Evolutionary conservation across 1,284 basidiomycete genomes (phyloP).

Genomic region (Austroboletus novae-zelandiae): DNA sequence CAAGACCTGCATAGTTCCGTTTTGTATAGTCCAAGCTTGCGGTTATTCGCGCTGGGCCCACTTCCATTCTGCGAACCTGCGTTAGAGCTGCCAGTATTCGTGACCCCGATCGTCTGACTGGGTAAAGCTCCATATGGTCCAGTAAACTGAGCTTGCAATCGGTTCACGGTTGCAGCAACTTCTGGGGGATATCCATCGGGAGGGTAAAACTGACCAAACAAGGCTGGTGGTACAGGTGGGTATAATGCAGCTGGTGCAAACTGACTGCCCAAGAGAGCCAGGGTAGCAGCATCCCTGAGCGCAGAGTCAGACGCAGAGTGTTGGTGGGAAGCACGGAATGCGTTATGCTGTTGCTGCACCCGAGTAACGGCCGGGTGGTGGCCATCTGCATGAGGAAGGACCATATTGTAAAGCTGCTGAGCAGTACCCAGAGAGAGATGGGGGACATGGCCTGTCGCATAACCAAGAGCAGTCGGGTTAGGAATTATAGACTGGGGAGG

Average conservation of each 20-base stretch:
- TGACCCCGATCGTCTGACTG: slow-evolving; percentile 34
- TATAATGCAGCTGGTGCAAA: slow-evolving; percentile 50
- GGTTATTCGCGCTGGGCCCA: slow-evolving; percentile 84
- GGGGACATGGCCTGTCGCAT: slow-evolving; percentile 52
- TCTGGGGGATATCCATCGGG: slow-evolving; percentile 59
- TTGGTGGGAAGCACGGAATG: slow-evolving; percentile 68
- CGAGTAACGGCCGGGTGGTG: slow-evolving; percentile 64
- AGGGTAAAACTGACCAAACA: slow-evolving; percentile 65
- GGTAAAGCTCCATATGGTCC: slow-evolving; percentile 52
- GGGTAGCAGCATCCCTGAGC: slow-evolving; percentile 61
- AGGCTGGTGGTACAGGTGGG: slow-evolving; percentile 46
- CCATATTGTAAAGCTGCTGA: slow-evolving; percentile 77
- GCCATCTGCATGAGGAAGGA: slow-evolving; percentile 60
- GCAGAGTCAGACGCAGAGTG: slow-evolving; percentile 77
- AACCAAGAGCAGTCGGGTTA: slow-evolving; percentile 53
- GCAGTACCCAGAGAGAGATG: slow-evolving; percentile 66
- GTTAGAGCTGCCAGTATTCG: slow-evolving; percentile 40
- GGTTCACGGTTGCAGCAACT: slow-evolving; percentile 56
- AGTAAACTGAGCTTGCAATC: slow-evolving; percentile 57
- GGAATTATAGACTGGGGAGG: slow-evolving; percentile 54
- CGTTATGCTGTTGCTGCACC: slow-evolving; percentile 71
- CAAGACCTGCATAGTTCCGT: slow-evolving; percentile 90
- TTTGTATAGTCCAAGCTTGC: slow-evolving; percentile 87
- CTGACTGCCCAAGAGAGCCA: slow-evolving; percentile 60
- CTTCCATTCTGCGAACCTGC: slow-evolving; percentile 32